Conservation (phyloP, 1,284 basidiomycete genomes). For the Ustilago shanxiensis region DNA sequence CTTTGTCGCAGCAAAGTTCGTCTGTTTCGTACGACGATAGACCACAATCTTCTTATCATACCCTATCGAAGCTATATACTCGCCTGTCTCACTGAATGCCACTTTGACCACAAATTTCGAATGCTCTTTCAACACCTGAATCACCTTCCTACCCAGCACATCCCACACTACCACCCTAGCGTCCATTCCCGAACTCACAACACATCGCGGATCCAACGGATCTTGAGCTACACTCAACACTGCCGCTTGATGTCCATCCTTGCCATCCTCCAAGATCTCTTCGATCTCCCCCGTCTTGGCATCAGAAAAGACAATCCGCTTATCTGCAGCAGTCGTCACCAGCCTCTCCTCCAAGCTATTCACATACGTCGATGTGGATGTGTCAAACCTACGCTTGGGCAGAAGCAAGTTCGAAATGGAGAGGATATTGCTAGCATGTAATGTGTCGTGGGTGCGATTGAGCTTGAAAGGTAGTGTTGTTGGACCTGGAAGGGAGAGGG, state of each 20-base stretch:
- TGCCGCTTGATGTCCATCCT: conserved; percentile 57
- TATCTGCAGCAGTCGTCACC: conserved; percentile 60
- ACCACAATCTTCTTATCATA: conserved; percentile 63
- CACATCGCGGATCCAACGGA: conserved; percentile 44
- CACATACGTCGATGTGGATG: conserved; percentile 12
- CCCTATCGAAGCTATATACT: conserved; percentile 59
- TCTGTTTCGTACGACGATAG: conserved; percentile 41
- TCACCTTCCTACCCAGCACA: conserved; percentile 29
- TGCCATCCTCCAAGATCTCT: conserved; percentile 55
- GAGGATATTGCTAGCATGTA: conserved; percentile 65
- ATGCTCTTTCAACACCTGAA: conserved; percentile 60
- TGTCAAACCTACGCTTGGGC: conserved; percentile 43
- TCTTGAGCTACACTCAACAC: conserved; percentile 59
- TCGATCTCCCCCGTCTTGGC: conserved; percentile 54
- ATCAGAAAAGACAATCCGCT: conserved; percentile 57
- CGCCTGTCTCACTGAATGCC: conserved; percentile 47
- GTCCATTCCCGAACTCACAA: conserved; percentile 64
- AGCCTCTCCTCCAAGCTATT: conserved; percentile 26
- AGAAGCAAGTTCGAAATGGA: conserved; percentile 41
- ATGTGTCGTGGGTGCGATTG: conserved; percentile 31
- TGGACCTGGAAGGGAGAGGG: conserved; percentile 33
- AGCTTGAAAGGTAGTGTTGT: conserved; percentile 32
- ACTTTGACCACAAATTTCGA: conserved; percentile 62
- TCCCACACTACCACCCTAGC: conserved; percentile 64
- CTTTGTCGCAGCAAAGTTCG: conserved; percentile 7